Conservation (phyloP, 768 basidiomycete species). For the Agaricus sinodeliciosus region DNA sequence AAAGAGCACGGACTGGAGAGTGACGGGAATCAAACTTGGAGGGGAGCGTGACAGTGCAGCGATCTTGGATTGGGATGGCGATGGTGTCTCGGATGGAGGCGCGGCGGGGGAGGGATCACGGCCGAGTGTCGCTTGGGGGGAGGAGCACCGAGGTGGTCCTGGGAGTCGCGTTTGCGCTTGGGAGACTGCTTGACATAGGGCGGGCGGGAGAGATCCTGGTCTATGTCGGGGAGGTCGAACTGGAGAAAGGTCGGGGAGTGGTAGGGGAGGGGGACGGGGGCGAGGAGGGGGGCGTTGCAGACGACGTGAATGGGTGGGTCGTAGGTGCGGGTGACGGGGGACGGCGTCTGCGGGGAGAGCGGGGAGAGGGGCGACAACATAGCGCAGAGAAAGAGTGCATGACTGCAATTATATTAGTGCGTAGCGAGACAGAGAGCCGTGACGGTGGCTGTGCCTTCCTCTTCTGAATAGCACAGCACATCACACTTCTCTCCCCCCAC, state of each 20-base stretch:
- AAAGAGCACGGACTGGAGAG: slow-evolving; percentile 1
- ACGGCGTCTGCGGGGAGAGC: slow-evolving; percentile 9
- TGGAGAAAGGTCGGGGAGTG: slow-evolving; percentile 65
- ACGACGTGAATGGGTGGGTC: slow-evolving; percentile 35
- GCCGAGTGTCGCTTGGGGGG: slow-evolving; percentile 29
- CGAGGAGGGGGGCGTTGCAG: slow-evolving; percentile 62
- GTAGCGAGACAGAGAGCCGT: no score
- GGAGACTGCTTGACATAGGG: slow-evolving; percentile 38
- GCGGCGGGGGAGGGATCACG: not conserved
- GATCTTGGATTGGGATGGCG: slow-evolving; percentile 5
- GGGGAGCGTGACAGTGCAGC: slow-evolving; percentile 7
- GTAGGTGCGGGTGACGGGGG: slow-evolving; percentile 19
- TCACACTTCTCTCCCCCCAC: not conserved
- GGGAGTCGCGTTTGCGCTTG: slow-evolving; percentile 32
- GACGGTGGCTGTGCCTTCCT: slow-evolving; percentile 15
- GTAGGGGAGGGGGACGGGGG: slow-evolving; percentile 63
- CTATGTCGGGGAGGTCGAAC: slow-evolving; percentile 59
- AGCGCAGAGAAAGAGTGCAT: not conserved
- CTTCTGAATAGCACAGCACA: not conserved
- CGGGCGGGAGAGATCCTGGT: slow-evolving; percentile 65
- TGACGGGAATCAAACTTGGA: slow-evolving; percentile 9
- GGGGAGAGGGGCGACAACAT: not conserved
- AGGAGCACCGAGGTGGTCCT: slow-evolving; percentile 12
- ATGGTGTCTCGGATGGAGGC: slow-evolving; percentile 5
- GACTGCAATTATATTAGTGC: no score